These are phyloP conservation scores for Coemansia sp. DNA, from an alignment of 192 early-diverging fungal genomes.

Conservation along the genomic window DNA sequence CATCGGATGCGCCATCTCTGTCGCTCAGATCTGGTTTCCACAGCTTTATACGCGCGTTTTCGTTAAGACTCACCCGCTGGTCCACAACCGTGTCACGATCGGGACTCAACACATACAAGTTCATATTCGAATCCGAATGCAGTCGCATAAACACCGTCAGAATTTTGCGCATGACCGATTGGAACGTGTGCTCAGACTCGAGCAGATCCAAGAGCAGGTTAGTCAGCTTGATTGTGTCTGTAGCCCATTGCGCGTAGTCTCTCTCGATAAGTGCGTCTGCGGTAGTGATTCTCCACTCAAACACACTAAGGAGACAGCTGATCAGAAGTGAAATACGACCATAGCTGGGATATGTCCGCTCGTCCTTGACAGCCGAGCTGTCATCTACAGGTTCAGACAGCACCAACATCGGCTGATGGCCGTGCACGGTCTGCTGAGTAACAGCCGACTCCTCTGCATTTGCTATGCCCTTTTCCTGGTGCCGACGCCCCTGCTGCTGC, in stretches of 20 bases:
- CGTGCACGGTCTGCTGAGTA: background rate
- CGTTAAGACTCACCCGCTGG: constrained; percentile 50
- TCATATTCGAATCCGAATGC: constrained; percentile 42
- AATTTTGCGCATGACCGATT: constrained; percentile 39
- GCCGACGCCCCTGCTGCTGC: no score
- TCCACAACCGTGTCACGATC: constrained; percentile 47
- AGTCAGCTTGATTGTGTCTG: constrained; percentile 39
- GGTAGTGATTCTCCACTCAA: constrained; percentile 43
- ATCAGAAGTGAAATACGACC: constrained; percentile 23
- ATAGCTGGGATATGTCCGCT: constrained; percentile 28
- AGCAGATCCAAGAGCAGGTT: constrained; percentile 37
- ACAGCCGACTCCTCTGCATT: background rate
- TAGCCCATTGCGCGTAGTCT: constrained; percentile 16
- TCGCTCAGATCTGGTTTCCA: background rate
- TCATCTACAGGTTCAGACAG: constrained; percentile 13
- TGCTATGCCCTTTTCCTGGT: no score
- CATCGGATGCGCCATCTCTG: background rate
- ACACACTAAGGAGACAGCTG: constrained; percentile 21
- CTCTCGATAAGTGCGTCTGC: constrained; percentile 22
- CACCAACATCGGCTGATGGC: background rate
- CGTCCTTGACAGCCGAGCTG: background rate
- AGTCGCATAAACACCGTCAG: constrained; percentile 37
- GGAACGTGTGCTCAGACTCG: constrained; percentile 36
- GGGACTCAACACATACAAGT: constrained; percentile 35
- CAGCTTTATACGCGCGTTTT: constrained; percentile 41